Base-by-base conservation (phyloP, 2,329 filamentous ascomycete genomes). In the Sclerotinia spermophila region DNA sequence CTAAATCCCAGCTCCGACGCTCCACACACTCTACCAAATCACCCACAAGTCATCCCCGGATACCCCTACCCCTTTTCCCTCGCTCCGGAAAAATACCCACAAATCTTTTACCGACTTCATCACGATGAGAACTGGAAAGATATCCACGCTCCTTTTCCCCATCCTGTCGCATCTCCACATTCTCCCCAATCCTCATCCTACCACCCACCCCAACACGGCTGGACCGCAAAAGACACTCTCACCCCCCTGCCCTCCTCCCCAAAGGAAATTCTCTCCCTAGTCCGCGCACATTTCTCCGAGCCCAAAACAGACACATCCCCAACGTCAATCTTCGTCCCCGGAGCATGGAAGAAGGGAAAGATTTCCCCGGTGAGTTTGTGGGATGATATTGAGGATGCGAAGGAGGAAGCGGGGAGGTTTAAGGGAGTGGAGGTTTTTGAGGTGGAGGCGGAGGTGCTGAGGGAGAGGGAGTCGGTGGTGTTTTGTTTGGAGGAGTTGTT, bases 401-500 rank as follows among this genome's bases (percentile, higher is more conserved):
- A 38, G 24, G 45, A 65, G 15, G 61, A 65, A 19, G 61, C 8
- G 33, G 27, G 5, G 30, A 38, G 15, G 1, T 40, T 40, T 24
- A 33, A 24, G 2, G 44, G 33, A 10, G 33, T 3, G 1, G 2
- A n/a, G 17, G 19, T 65, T 7, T 53, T 38, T 65, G 7, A n/a
- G 19, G 61, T 65, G 15, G 33, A 27, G 2, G 33, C 33, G 7
- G 61, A 24, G 8, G 27, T 53, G 15, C 30, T 65, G 45, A 65
- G 45, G 17, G 5, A 17, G 4, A 24, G 21, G 15, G 33, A 33
- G 5, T 38, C 7, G 27, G 61, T 65, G 15, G 33, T 65, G 13
- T 65, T 65, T 38, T 65, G 61, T 53, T 40, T 65, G 45, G 61
- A 65, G 5, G 61, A 65, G 24, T 38, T 65, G 15, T 6, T 65